Base-by-base conservation (phyloP, 257 asterid species). In the Craterostigma plantagineum region DNA sequence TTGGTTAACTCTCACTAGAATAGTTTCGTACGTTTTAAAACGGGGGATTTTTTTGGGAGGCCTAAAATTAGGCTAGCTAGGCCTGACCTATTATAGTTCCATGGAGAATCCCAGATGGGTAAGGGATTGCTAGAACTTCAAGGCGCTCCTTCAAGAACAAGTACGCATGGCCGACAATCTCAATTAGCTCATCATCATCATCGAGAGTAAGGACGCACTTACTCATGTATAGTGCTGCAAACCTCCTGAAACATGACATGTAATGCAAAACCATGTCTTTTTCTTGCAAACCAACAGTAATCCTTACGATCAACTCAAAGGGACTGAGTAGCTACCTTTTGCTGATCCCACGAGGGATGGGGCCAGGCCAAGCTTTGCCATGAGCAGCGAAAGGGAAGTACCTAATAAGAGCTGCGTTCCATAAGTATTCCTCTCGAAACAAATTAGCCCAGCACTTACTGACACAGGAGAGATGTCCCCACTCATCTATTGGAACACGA, bases 131-230 rank as follows among this genome's bases (percentile, higher is more conserved):
- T 30, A 77, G 60, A 56, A 76, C 55, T 39, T 80, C 63, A 9
- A 80, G 82, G 70, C 76, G 93, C 75, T 80, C 93, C 59, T 69
- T 81, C 37, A 80, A 81, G 55, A 54, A 80, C 65, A 80, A 66
- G 67, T 68, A 80, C 9, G 75, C 44, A 44, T 80, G 93, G n/a
- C 93, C 93, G 18, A 71, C 77, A 49, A 80, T 68, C 74, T 80
- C 91, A 50, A 74, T 69, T 33, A 70, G 57, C 46, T 79, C 80
- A 42, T 70, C 78, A 48, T 65, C 72, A 10, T n/a, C n/a, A n/a
- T 49, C 43, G 4, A 68, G 56, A 44, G 65, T 61, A 16, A 23
- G 6, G 30, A 80, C 57, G 15, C 63, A 64, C 52, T 64, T 80
- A 57, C 79, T 62, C 58, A 43, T 39, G 49, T 56, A 62, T 36